Percentiles rank a stretch among this genome's conserved stretches.
These are phyloP conservation scores for Syncephalastrum racemosum DNA, from an alignment of 371 early-diverging fungal species.

Conservation along the genomic window DNA sequence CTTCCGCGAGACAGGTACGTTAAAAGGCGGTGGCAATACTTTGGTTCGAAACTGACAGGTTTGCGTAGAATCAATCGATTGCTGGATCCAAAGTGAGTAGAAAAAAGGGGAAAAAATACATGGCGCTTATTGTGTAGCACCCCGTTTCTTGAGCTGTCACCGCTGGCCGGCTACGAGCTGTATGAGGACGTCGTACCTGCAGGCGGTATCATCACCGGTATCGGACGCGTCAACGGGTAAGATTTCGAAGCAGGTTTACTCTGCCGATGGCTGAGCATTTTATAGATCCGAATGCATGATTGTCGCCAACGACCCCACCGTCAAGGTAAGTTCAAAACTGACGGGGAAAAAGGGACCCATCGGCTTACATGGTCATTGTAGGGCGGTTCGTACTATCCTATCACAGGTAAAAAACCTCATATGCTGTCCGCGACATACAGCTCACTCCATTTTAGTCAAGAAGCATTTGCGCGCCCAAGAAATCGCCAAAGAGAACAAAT, in stretches of 20 bases:
- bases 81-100: constrained; percentile 50
- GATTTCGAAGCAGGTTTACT: constrained; percentile 2
- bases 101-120: not conserved
- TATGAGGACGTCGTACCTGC: constrained; percentile 90
- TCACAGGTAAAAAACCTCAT: constrained; percentile 57
- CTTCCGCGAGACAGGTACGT: constrained; percentile 89
- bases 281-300: constrained; percentile 90
- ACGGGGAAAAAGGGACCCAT: not conserved
- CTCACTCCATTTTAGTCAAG: constrained; percentile 72
- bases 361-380: constrained; percentile 27
- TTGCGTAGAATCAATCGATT: constrained; percentile 71
- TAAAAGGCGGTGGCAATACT: not conserved
- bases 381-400: constrained; percentile 98
- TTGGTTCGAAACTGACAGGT: not conserved
- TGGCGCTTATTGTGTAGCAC: constrained; percentile 47
- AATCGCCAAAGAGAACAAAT: constrained; percentile 90
- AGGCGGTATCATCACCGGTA: constrained; percentile 96
- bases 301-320: constrained; percentile 94
- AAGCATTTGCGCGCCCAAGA: constrained; percentile 98
- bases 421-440: too few relatives aligned
- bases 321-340: constrained; percentile 53
- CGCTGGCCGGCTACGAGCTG: constrained; percentile 89
- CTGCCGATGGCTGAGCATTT: not conserved
- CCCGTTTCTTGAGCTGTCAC: constrained; percentile 94
- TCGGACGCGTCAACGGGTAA: constrained; percentile 93